These are phyloP conservation scores for Botrytis byssoidea DNA, from an alignment of 2,329 filamentous ascomycete species.

Conservation along the genomic window DNA sequence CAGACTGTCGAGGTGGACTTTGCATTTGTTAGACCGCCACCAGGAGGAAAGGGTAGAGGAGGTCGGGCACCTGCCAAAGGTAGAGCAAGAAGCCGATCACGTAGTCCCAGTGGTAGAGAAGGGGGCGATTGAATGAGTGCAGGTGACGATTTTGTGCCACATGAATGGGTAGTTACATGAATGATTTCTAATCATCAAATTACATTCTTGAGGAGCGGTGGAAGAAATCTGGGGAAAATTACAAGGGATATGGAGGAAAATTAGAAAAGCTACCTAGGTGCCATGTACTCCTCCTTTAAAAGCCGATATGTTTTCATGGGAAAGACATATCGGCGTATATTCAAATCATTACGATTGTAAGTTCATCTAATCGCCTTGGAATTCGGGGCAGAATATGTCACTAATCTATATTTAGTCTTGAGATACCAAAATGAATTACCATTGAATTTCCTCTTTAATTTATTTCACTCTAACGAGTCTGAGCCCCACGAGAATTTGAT, in stretches of 20 bases:
- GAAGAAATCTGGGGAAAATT: slow-evolving; percentile 2
- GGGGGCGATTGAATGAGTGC: slow-evolving; percentile 32
- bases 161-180: not conserved
- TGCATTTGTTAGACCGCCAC: slow-evolving; percentile 79
- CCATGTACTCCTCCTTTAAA: not conserved
- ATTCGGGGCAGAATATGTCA: not conserved
- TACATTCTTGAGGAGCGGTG: not conserved
- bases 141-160: slow-evolving; percentile 12
- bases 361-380: not conserved
- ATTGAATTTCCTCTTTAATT: not conserved
- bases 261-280: not conserved
- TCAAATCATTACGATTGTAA: slow-evolving; percentile 19
- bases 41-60: slow-evolving; percentile 49
- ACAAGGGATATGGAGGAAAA: not conserved
- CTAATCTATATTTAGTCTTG: slow-evolving; percentile 9
- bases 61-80: slow-evolving; percentile 39
- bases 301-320: slow-evolving; percentile 19
- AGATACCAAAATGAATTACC: not conserved
- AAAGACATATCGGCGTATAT: slow-evolving; percentile 22
- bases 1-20: slow-evolving; percentile 81
- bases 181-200: slow-evolving; percentile 12
- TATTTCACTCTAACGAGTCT: not conserved
- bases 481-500: slow-evolving; percentile 5
- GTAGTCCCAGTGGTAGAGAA: slow-evolving; percentile 37
- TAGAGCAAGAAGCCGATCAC: slow-evolving; percentile 38